Percentiles rank a stretch among this genome's conserved stretches.
phyloP scores from a whole-genome alignment of 768 basidiomycete species.

The Imleria badia region DNA sequence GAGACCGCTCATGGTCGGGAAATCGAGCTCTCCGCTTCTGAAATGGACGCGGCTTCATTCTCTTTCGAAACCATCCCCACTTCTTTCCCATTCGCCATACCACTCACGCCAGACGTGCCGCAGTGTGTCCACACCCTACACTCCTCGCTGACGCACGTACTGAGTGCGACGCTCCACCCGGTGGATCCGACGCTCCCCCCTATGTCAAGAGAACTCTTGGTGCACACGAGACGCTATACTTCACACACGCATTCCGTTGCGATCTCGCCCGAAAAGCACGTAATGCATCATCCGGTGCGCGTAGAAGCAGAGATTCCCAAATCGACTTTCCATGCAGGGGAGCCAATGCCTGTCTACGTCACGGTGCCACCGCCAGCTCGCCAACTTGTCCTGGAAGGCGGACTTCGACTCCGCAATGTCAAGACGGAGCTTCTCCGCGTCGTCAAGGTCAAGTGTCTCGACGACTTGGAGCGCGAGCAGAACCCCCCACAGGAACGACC shows the following conservation, averaged over 20 bases:
- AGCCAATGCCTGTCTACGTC: conserved; percentile 76
- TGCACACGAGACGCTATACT: conserved; percentile 75
- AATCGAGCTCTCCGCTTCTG: conserved; percentile 64
- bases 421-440: conserved; percentile 74
- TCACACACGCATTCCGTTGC: conserved; percentile 59
- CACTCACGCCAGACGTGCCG: conserved; percentile 75
- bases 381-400: conserved; percentile 65
- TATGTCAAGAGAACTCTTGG: conserved; percentile 56
- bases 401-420: conserved; percentile 76
- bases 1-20: conserved; percentile 61
- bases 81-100: conserved; percentile 78
- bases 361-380: conserved; percentile 74
- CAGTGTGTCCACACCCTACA: conserved; percentile 77
- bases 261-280: conserved; percentile 57
- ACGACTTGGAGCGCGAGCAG: conserved; percentile 35
- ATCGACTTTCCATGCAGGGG: conserved; percentile 67
- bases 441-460: conserved; percentile 54
- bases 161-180: conserved; percentile 67
- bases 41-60: conserved; percentile 55
- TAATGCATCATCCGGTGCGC: conserved; percentile 59
- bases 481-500: conserved; percentile 22
- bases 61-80: conserved; percentile 49
- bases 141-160: conserved; percentile 68
- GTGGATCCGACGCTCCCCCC: conserved; percentile 36
- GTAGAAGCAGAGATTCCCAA: conserved; percentile 73